A percentile compares a stretch with the other conserved stretches of the same genome.
Conservation (phyloP, 108 stramenopile genomes). For the Skeletonema tropicum region DNA sequence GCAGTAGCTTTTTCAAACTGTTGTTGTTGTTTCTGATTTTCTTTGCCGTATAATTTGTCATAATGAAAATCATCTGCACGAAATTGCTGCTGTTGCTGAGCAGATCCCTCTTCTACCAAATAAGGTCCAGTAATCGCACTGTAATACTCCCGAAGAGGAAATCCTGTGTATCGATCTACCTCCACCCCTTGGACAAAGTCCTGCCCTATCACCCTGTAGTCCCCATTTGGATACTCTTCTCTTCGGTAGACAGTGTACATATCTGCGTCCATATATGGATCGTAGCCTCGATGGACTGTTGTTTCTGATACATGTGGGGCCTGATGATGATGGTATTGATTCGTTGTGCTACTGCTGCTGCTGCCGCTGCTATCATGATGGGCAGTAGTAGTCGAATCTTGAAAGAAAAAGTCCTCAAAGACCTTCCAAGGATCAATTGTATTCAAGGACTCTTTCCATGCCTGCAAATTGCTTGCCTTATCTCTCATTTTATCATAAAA, state of each 20-base stretch:
- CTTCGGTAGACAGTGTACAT: constrained; percentile 42
- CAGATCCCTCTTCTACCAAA: constrained; percentile 68
- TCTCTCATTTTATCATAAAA: constrained; percentile 41
- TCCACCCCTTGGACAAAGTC: constrained; percentile 63
- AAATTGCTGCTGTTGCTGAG: constrained; percentile 5
- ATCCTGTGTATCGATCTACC: constrained; percentile 56
- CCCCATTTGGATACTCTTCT: constrained; percentile 43
- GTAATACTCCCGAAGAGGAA: constrained; percentile 40
- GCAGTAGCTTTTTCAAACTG: constrained; percentile 10
- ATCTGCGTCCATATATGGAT: constrained; percentile 20
- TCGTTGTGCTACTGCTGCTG: constrained; percentile 17
- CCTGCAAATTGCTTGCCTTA: constrained; percentile 38
- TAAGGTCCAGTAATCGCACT: constrained; percentile 67
- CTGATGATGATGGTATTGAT: constrained; percentile 12
- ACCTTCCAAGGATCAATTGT: constrained; percentile 62
- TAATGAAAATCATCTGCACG: constrained; percentile 5
- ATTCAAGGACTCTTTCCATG: constrained; percentile 52
- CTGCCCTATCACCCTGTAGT: constrained; percentile 36
- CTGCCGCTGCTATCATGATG: constrained; percentile 3
- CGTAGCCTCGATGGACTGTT: constrained; percentile 42
- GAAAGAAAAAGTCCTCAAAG: constrained; percentile 79
- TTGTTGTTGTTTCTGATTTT: constrained; percentile 5
- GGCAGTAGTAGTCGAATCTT: constrained; percentile 28
- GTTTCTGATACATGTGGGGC: constrained; percentile 43
- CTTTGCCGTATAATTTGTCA: background rate